These are phyloP conservation scores for Termitomyces sp. DNA, from an alignment of 768 basidiomycete species.

Conservation along the genomic window DNA sequence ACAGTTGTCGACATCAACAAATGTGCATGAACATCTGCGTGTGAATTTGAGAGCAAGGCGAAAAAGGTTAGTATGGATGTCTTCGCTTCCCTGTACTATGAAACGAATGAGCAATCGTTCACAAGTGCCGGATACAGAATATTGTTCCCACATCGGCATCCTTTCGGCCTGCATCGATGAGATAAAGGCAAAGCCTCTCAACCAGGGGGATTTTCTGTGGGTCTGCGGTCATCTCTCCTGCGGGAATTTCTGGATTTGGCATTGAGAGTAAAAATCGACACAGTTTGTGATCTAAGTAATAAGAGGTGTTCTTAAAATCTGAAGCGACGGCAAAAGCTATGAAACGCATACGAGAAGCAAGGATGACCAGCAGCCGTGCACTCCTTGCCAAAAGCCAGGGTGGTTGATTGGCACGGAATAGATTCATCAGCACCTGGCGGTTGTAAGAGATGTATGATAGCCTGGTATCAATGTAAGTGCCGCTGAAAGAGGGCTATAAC, in stretches of 20 bases:
- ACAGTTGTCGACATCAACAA: conserved; percentile 46
- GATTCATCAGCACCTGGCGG: conserved; percentile 34
- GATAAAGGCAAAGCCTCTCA: conserved; percentile 41
- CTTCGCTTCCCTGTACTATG: conserved; percentile 23
- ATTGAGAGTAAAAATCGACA: conserved; percentile 38
- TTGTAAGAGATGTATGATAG: conserved; percentile 31
- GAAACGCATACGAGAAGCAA: conserved; percentile 48
- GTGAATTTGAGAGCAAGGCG: conserved; percentile 33
- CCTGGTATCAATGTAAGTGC: conserved; percentile 5
- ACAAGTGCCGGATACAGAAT: not conserved
- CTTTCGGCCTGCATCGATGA: conserved; percentile 36
- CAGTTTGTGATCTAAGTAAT: conserved; percentile 33
- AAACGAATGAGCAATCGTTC: not conserved
- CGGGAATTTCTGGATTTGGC: conserved; percentile 20
- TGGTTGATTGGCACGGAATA: conserved; percentile 51
- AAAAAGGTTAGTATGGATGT: conserved; percentile 35
- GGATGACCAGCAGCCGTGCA: conserved; percentile 44
- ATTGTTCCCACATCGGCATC: conserved; percentile 35
- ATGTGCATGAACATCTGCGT: conserved; percentile 29
- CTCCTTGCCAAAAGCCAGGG: conserved; percentile 43
- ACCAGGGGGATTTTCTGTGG: conserved; percentile 34
- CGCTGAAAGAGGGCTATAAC: not conserved
- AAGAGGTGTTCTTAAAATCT: conserved; percentile 1
- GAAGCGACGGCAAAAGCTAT: not conserved
- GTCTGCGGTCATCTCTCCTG: conserved; percentile 18